These are phyloP conservation scores for Penicillium parvum DNA, from an alignment of 495 filamentous ascomycete species.

Conservation along the genomic window DNA sequence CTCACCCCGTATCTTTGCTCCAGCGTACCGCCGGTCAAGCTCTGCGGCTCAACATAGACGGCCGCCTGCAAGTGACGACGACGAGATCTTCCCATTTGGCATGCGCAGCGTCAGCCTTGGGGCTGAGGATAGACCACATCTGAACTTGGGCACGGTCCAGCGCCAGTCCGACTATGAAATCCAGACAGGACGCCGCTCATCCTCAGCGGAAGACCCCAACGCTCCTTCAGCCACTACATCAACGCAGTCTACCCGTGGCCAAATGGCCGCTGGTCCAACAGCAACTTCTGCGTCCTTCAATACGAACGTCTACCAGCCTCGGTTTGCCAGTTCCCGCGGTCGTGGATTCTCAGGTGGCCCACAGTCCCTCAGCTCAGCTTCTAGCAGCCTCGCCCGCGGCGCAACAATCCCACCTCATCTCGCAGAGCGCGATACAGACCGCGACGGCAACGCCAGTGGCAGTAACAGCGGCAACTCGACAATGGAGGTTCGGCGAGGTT, in stretches of 20 bases:
- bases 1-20: conserved; percentile 61
- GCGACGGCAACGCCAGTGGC: conserved; percentile 51
- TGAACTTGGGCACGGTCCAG: conserved; percentile 53
- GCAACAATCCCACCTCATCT: conserved; percentile 31
- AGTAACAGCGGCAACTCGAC: conserved; percentile 44
- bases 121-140: conserved; percentile 58
- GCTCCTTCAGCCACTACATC: too few species aligned
- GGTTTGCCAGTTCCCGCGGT: conserved; percentile 37
- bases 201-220: conserved; percentile 19
- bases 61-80: conserved; percentile 49
- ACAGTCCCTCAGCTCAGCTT: conserved; percentile 42
- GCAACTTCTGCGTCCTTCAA: conserved; percentile 31
- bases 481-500: conserved; percentile 33
- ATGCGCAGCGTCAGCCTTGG: conserved; percentile 76
- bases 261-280: conserved; percentile 40
- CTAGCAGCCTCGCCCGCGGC: conserved; percentile 40
- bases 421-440: conserved; percentile 35
- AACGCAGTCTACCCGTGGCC: too few species aligned
- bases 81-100: conserved; percentile 56
- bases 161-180: conserved; percentile 40
- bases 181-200: conserved; percentile 24
- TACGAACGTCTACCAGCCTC: conserved; percentile 37
- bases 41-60: conserved; percentile 72
- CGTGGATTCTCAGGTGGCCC: conserved; percentile 39
- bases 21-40: conserved; percentile 63